phyloP scores from a whole-genome alignment of 2,329 filamentous ascomycete species.

The Fusarium lyarnte region DNA sequence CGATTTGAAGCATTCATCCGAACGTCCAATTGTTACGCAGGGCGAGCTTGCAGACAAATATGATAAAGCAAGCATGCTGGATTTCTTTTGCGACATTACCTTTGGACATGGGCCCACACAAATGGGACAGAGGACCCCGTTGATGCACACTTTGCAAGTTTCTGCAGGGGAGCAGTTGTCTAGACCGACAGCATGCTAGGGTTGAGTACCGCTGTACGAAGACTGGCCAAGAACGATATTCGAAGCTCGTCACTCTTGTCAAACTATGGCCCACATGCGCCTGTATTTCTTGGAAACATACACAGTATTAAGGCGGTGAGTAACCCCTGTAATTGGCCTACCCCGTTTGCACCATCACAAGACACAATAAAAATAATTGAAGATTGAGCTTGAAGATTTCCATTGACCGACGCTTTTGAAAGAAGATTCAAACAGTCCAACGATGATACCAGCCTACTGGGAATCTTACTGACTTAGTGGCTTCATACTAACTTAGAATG shows the following conservation, averaged over 20 bases:
- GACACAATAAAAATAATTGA: neutral
- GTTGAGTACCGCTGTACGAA: conserved; percentile 14
- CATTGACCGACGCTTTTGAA: conserved; percentile 4
- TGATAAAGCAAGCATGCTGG: conserved; percentile 36
- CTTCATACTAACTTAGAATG: conserved; percentile 32
- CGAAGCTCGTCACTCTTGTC: conserved; percentile 24
- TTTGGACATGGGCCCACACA: conserved; percentile 36
- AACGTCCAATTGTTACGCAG: conserved; percentile 37
- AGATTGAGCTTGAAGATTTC: neutral
- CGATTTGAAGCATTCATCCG: conserved; percentile 32
- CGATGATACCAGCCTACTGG: conserved; percentile 27
- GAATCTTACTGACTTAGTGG: conserved; percentile 30
- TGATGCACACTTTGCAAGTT: conserved; percentile 25
- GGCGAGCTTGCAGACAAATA: conserved; percentile 33
- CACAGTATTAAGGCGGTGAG: conserved; percentile 23
- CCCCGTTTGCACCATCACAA: neutral
- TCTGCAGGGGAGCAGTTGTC: conserved; percentile 40
- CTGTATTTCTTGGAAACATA: conserved; percentile 14
- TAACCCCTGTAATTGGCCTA: neutral
- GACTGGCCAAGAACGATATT: conserved; percentile 25
- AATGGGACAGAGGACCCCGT: conserved; percentile 34
- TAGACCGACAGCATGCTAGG: conserved; percentile 26
- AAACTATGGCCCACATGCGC: conserved; percentile 16
- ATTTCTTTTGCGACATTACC: conserved; percentile 39
- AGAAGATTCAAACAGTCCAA: conserved; percentile 5